Percentiles rank a stretch among this genome's conserved stretches.
Evolutionary conservation across 352 stramenopile species (phyloP).

Genomic region (Globisporangium ultimum): DNA sequence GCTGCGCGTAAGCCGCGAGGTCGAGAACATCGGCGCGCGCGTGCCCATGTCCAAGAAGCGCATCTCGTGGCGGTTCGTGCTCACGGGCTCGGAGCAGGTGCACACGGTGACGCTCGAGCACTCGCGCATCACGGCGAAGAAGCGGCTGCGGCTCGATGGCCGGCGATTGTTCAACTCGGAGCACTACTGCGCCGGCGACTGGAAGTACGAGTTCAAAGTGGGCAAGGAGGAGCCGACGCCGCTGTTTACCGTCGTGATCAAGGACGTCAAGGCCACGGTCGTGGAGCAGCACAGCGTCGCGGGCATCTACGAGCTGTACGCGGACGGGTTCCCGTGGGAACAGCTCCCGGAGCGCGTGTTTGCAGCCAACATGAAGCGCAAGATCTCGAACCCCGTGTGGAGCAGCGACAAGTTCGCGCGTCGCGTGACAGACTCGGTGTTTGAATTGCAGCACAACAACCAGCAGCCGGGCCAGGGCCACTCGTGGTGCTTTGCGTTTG

Average conservation of each 20-base stretch:
- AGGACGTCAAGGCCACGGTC: slow-evolving; percentile 68
- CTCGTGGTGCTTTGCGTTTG: slow-evolving; percentile 84
- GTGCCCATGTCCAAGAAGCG: slow-evolving; percentile 84
- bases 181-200: slow-evolving; percentile 64
- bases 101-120: slow-evolving; percentile 86
- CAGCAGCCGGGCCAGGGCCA: slow-evolving; percentile 41
- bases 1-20: slow-evolving; percentile 60
- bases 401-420: slow-evolving; percentile 78
- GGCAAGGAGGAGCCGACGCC: slow-evolving; percentile 27
- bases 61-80: slow-evolving; percentile 82
- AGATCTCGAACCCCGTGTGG: slow-evolving; percentile 49
- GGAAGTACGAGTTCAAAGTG: slow-evolving; percentile 75
- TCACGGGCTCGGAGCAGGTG: slow-evolving; percentile 67
- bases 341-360: slow-evolving; percentile 54
- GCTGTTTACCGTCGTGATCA: slow-evolving; percentile 64
- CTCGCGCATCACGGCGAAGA: slow-evolving; percentile 79
- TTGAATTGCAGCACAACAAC: slow-evolving; percentile 36
- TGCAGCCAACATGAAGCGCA: slow-evolving; percentile 17
- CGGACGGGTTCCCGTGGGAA: slow-evolving; percentile 67
- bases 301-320: slow-evolving; percentile 67
- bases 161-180: slow-evolving; percentile 69
- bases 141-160: slow-evolving; percentile 77
- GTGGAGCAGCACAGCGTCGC: slow-evolving; percentile 68
- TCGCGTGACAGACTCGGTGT: slow-evolving; percentile 51
- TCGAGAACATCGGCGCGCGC: slow-evolving; percentile 82